Evolutionary conservation across 176 grass and related monocot genomes (phyloP), one percentile per base, ranked within the genome.

Genomic region (Oryza punctata): DNA sequence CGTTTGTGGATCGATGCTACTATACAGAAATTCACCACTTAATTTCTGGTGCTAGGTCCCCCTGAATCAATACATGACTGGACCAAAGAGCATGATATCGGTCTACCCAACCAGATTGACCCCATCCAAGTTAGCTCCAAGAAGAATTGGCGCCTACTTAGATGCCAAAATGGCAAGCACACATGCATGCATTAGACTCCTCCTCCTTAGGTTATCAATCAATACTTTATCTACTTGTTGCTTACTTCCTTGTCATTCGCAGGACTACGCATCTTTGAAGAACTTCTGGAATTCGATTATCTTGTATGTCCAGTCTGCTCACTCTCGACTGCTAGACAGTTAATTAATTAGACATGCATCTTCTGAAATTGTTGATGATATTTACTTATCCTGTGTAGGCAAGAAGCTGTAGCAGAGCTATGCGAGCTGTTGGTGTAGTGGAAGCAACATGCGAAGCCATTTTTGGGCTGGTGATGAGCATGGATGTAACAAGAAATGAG

Each of bases 181-280:
- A 77, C 52, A 24, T 72, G 82, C 57, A 12, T 46, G 82, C 57
- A 45, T 46, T 29, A 35, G 47, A 41, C 45, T 47, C 52, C 45
- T 69, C 37, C 5, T 40, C 61, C 67, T 73, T 78, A 30, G 69
- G 44, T 68, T 19, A 66, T 89, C 25, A 54, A 40, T 65, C 27
- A 28, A 41, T 84, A 54, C 16, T 24, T 73, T 40, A 10, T 12
- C 10, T 27, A 78, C 63, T n/a, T 26, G 10, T 44, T 19, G 18
- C 30, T 85, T 65, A 82, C 35, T 29, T 15, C 0, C 76, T 68
- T 83, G 15, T 27, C 30, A 67, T 86, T 88, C 47, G 21, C 91
- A 98, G 96, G 96, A 70, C 45, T 98, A 12, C 96, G 96, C 77
- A 95, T 98, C 50, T 98, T 95, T 37, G 91, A 98, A 82, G 96